phyloP scores from a whole-genome alignment of 495 filamentous ascomycete genomes.

The Aspergillus sclerotiicarbonarius region DNA sequence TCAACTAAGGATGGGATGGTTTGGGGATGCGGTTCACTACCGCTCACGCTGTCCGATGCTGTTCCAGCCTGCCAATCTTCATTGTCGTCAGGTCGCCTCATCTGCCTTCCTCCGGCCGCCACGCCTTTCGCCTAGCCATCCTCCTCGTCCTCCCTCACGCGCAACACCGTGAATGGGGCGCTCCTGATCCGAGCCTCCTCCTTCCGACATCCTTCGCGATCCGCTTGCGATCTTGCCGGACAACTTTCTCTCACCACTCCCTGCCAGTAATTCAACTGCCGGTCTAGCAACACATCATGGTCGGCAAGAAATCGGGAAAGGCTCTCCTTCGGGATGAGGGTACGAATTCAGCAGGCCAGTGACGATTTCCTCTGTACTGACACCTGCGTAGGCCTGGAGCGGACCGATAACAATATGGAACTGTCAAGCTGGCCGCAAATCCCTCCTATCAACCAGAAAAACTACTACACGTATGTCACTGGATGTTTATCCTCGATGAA shows the following conservation, averaged over 20 bases:
- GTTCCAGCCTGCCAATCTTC: background rate
- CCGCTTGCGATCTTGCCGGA: conserved; percentile 6
- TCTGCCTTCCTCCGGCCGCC: background rate
- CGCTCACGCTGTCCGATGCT: background rate
- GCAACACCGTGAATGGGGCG: background rate
- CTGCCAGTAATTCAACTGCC: background rate
- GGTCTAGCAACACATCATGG: conserved; percentile 45
- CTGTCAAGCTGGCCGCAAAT: conserved; percentile 91
- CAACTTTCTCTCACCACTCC: background rate
- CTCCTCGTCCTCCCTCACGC: background rate
- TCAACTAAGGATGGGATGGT: conserved; percentile 1
- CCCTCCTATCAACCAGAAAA: conserved; percentile 95
- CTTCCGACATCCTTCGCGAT: background rate
- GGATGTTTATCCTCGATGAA: background rate
- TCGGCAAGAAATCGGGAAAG: conserved; percentile 64
- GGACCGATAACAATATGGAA: conserved; percentile 97
- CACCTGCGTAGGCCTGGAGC: conserved; percentile 67
- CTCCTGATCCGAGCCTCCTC: background rate
- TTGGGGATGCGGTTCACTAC: background rate
- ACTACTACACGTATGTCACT: conserved; percentile 89
- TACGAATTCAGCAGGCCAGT: conserved; percentile 22
- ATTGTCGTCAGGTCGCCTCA: background rate
- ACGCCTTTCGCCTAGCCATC: background rate
- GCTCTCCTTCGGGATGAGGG: conserved; percentile 64
- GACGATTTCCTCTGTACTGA: background rate